Conservation (phyloP, 345 rosid genomes). For the Eucalyptus polybractea region DNA sequence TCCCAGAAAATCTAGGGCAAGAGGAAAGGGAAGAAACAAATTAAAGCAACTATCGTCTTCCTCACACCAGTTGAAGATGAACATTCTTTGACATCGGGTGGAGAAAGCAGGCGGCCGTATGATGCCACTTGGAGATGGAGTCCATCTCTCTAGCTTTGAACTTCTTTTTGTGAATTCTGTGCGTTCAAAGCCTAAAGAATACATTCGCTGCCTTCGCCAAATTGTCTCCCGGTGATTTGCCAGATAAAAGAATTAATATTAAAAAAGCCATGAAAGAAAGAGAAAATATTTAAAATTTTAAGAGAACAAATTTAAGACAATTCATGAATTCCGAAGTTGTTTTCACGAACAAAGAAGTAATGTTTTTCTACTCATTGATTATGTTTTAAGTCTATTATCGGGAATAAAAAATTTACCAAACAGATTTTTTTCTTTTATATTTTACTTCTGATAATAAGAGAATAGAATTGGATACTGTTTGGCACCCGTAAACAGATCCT, state of each 20-base stretch:
- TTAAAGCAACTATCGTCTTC: background rate
- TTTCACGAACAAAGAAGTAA: no score
- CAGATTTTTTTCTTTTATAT: rapidly evolving
- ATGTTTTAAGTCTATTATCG: rapidly evolving
- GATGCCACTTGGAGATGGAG: background rate
- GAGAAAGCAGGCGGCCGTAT: no score
- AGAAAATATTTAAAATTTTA: no score
- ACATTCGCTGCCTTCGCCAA: background rate
- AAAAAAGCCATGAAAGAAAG: background rate
- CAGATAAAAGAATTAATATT: background rate
- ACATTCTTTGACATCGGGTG: no score
- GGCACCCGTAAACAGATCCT: no score
- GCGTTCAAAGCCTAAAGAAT: background rate
- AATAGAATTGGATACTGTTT: no score
- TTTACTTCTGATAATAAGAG: rapidly evolving
- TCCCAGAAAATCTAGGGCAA: background rate
- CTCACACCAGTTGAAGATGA: background rate
- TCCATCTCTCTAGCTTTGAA: background rate
- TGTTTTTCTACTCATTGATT: no score
- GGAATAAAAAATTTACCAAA: no score
- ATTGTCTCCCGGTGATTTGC: background rate
- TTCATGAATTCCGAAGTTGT: no score
- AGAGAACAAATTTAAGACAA: no score
- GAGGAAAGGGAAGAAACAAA: background rate
- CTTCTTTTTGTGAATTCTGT: background rate